Percentiles rank a stretch among this genome's conserved stretches.
These are phyloP conservation scores for Plasmodium sp. DNA, from an alignment of 169 alveolate genomes.

Conservation along the genomic window DNA sequence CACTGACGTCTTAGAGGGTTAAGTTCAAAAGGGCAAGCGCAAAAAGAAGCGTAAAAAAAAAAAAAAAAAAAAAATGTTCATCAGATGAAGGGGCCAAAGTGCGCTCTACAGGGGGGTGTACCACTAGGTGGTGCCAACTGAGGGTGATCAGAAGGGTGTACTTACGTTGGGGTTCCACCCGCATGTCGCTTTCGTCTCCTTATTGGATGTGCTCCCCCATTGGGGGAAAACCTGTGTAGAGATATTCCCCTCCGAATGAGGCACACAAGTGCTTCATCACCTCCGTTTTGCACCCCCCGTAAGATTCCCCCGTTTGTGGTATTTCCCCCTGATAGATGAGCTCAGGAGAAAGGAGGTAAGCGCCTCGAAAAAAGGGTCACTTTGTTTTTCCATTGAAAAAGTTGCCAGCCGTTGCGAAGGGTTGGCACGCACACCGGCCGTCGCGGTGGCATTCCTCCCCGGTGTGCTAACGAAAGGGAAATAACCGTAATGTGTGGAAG, in stretches of 20 bases:
- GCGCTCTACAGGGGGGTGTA: neutral
- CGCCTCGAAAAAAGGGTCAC: neutral
- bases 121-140: neutral
- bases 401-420: neutral
- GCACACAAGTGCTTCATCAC: neutral
- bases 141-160: neutral
- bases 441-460: neutral
- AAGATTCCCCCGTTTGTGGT: neutral
- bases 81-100: neutral
- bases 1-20: conserved; percentile 47
- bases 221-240: neutral
- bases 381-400: neutral
- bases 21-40: neutral
- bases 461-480: neutral
- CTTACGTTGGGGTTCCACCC: neutral
- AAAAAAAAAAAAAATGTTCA: neutral
- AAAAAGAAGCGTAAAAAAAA: neutral
- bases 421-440: too few relatives aligned
- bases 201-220: neutral
- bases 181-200: neutral
- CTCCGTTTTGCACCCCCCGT: neutral
- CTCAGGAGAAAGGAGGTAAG: conserved; percentile 26
- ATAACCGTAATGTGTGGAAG: neutral
- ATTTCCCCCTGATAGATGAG: conserved; percentile 1
- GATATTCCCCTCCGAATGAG: neutral